A percentile compares a stretch with the other conserved stretches of the same genome.
phyloP scores from a whole-genome alignment of 2,329 filamentous ascomycete species.

The Penicillium sp. region DNA sequence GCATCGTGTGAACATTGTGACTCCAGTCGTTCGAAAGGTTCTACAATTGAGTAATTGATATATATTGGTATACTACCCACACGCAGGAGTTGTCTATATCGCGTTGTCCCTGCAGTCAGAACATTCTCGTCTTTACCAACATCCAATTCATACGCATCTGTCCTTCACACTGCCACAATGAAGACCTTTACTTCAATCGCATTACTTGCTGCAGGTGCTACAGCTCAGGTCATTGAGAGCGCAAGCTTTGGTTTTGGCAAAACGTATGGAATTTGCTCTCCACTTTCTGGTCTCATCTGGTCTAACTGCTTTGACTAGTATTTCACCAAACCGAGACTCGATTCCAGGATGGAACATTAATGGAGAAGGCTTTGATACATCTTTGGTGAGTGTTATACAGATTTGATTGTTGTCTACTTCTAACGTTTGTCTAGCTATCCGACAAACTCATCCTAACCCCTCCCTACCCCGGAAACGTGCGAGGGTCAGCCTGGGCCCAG shows the following conservation, averaged over 20 bases:
- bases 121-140: neutral
- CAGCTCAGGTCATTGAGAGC: conserved; percentile 68
- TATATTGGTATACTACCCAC: neutral
- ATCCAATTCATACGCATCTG: neutral
- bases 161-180: conserved; percentile 34
- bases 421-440: conserved; percentile 58
- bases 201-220: conserved; percentile 51
- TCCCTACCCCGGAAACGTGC: conserved; percentile 78
- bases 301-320: conserved; percentile 43
- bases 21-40: conserved; percentile 7
- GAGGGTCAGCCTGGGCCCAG: conserved; percentile 80
- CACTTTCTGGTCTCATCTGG: neutral
- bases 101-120: conserved; percentile 3
- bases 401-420: neutral
- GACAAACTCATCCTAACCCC: conserved; percentile 93
- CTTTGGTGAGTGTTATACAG: conserved; percentile 43
- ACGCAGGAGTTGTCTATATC: neutral
- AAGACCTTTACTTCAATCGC: conserved; percentile 42
- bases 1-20: conserved; percentile 15
- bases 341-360: conserved; percentile 58
- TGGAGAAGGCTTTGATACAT: conserved; percentile 57
- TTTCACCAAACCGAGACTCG: conserved; percentile 56
- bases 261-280: conserved; percentile 47
- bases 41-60: conserved; percentile 5
- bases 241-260: conserved; percentile 75